These are phyloP conservation scores for Hondaea fermentalgiana DNA, from an alignment of 108 stramenopile species.

Conservation along the genomic window DNA sequence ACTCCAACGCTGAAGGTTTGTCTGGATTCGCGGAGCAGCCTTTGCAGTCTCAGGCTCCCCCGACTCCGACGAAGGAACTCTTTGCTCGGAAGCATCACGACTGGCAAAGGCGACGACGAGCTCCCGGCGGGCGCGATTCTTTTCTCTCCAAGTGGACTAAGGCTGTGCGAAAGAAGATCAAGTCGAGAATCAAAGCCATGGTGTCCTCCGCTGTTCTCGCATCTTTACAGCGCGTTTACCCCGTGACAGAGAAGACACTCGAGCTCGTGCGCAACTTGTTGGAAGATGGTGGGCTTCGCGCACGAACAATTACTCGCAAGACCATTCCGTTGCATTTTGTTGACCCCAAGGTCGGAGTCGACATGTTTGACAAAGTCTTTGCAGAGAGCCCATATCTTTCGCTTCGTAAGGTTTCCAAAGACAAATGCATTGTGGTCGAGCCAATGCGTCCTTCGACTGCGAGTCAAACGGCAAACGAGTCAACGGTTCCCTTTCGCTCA, in stretches of 20 bases:
- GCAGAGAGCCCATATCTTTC: background rate
- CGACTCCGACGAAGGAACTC: no score
- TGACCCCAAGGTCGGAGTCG: background rate
- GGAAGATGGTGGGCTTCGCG: background rate
- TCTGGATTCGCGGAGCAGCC: no score
- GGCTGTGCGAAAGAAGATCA: background rate
- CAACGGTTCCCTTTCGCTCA: no score
- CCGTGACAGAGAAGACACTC: background rate
- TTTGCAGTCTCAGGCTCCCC: no score
- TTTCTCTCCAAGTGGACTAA: no score
- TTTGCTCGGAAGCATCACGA: no score
- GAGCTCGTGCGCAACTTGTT: background rate
- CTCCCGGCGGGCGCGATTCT: no score
- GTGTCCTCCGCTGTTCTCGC: background rate
- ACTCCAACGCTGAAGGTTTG: no score
- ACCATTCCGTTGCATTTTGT: background rate
- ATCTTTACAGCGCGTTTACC: background rate
- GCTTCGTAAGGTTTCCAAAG: background rate
- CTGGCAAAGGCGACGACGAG: no score
- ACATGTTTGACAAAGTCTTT: background rate
- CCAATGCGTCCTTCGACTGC: background rate
- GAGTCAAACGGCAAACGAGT: no score
- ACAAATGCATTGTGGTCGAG: background rate
- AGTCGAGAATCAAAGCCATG: background rate
- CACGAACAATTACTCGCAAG: background rate